Evolutionary conservation across 345 rosid genomes (phyloP).

Genomic region (Limnanthes douglasii): DNA sequence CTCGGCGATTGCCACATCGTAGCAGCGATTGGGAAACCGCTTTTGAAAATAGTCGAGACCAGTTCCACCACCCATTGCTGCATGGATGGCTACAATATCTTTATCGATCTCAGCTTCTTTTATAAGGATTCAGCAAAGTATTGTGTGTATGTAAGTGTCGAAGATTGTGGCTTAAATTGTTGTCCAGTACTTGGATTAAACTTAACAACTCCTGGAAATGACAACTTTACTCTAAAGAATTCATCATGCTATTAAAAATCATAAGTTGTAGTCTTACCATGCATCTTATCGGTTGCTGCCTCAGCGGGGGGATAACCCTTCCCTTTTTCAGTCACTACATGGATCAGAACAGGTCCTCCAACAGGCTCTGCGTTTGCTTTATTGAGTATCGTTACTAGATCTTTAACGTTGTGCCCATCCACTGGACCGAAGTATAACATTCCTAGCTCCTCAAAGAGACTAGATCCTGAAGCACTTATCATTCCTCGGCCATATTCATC

Average conservation of each 20-base stretch:
- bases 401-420: conserved; percentile 86
- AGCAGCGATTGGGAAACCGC: conserved; percentile 56
- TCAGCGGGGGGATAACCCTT: too few relatives aligned
- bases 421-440: conserved; percentile 89
- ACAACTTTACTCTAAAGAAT: too few relatives aligned
- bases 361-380: conserved; percentile 72
- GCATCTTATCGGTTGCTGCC: too few relatives aligned
- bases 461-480: conserved; percentile 85
- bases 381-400: conserved; percentile 61
- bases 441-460: conserved; percentile 92
- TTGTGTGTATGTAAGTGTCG: conserved; percentile 69
- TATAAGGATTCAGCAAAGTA: conserved; percentile 69
- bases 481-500: conserved; percentile 97
- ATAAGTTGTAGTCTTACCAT: too few relatives aligned
- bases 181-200: too few relatives aligned
- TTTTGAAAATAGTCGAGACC: conserved; percentile 48
- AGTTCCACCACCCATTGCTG: conserved; percentile 72
- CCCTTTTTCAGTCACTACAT: conserved; percentile 81
- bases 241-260: too few relatives aligned
- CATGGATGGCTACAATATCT: conserved; percentile 70
- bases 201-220: too few relatives aligned
- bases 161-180: too few relatives aligned
- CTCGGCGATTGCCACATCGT: conserved; percentile 89
- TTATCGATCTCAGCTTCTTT: conserved; percentile 76
- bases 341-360: conserved; percentile 89